Percentiles rank a stretch among this genome's conserved stretches.
phyloP scores from a whole-genome alignment of 1,284 basidiomycete genomes.

The Tremellales sp. region DNA sequence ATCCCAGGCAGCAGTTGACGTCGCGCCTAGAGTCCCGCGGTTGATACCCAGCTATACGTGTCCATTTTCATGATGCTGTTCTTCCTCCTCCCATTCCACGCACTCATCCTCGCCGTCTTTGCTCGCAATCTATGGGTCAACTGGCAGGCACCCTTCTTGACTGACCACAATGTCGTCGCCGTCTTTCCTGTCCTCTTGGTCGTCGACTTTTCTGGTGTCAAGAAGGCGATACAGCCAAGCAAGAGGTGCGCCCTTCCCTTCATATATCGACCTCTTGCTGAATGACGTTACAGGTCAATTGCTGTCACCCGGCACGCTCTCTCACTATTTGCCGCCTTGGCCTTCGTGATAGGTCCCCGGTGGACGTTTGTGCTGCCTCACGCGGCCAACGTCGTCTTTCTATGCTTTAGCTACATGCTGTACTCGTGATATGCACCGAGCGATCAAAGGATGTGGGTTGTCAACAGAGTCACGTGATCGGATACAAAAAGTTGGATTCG shows the following conservation, averaged over 20 bases:
- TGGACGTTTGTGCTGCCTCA: conserved; percentile 27
- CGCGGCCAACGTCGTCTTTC: conserved; percentile 7
- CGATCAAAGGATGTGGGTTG: too few species aligned
- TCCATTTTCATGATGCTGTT: conserved; percentile 74
- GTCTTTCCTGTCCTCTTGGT: conserved; percentile 18
- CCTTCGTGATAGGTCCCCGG: conserved; percentile 60
- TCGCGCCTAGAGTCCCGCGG: not conserved
- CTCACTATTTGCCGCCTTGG: conserved; percentile 55
- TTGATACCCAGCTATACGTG: conserved; percentile 41
- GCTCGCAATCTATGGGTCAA: conserved; percentile 59
- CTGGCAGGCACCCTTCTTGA: conserved; percentile 19
- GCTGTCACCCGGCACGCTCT: conserved; percentile 52
- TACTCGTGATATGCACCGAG: too few species aligned
- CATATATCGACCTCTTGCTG: not conserved
- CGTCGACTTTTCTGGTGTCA: conserved; percentile 53
- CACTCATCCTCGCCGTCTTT: conserved; percentile 83
- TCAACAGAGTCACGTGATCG: too few species aligned
- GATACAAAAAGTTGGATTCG: too few species aligned
- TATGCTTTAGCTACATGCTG: too few species aligned
- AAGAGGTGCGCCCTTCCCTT: not conserved
- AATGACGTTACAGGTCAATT: conserved; percentile 12
- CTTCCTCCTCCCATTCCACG: conserved; percentile 73
- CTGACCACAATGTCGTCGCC: conserved; percentile 23
- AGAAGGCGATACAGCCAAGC: conserved; percentile 45
- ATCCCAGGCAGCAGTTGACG: too few species aligned